Base-by-base conservation (phyloP, 176 grass and related monocot genomes). In the Musa itinerans region DNA sequence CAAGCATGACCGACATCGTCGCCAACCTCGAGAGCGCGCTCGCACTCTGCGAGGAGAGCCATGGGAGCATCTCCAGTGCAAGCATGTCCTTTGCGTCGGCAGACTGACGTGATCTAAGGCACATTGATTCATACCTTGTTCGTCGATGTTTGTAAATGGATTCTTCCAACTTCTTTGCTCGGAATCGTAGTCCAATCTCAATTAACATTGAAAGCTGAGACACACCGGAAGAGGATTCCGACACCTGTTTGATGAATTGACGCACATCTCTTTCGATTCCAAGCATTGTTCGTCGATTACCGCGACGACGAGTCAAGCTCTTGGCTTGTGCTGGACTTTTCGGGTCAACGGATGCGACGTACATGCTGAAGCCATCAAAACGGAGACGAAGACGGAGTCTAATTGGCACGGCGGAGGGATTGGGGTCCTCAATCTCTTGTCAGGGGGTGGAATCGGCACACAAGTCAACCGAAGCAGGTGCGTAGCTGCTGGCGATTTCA, bases 1-100 rank as follows among this genome's bases (percentile, higher is more conserved):
- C 95, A 1, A 68, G 80, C 6, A 89, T 89, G 86, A 80, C 86
- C 0, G 95, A 92, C 83, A 84, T 99, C 12, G 91, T 92, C 0
- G 88, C 85, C 14, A 88, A 92, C 78, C 90, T 99, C 1, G 91
- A 99, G 88, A 87, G 84, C 0, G 95, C 95, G 0, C 68, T 94
- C 24, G 81, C 84, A 19, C 80, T 94, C 52, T 92, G 87, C 80
- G 91, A 87, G 29, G 86, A 82, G 2, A 86, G 84, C 65, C 62
- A 75, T 0, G 79, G 80, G 1, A 86, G 83, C 83, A 86, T 82
- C 7, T 92, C 89, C 68, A 86, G 85, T 23, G 72, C 81, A 17
- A 92, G 83, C 88, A 53, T 76, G 72, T 90, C 89, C 49, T 57
- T 92, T 70, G 75, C 79, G 6, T 97, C 87, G 51, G 81, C 85